Evolutionary conservation across 805 yeast genomes (phyloP), one percentile per base, ranked within the genome.

Genomic region (Kodamaea leandrae): DNA sequence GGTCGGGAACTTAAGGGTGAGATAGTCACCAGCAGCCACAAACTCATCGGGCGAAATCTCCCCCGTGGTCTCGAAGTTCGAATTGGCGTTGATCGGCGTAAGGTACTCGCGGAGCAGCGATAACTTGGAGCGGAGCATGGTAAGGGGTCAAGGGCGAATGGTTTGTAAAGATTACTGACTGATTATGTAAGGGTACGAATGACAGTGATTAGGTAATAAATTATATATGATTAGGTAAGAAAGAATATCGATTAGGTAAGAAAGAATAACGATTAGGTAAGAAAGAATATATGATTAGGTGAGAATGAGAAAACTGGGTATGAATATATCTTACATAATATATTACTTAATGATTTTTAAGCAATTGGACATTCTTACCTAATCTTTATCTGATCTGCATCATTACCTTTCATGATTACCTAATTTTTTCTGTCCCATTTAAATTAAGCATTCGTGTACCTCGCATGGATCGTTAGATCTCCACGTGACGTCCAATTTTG

Each of bases 1-100:
- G 1, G 98, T 93, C 2, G 99, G 98, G 60, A 93, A 93, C 70
- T 84, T 86, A 62, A 80, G 82, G 23, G 83, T 90, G 43, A 93
- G 67, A 61, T 88, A 93, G 60, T 93, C 97, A 16, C 99, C 99
- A 3, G 99, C 97, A 41, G 70, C 71, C 7, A 89, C 91, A 64
- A 93, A 93, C 61, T 93, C 99, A 40, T 87, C 96, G 1, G 99
- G 99, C 1, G 96, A 86, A 38, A 93, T 82, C 59, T 91, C 93
- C 3, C 99, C 99, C 0, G 96, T 86, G 36, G 74, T 65, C 41
- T 80, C 72, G 66, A 89, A 93, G 13, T 93, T 87, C 18, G 97
- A 89, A n/a, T 70, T 77, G 61, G 90, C 87, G 32, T 83, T 76
- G 2, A 91, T 82, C 1, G 99, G 99, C 2, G 99, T 91, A 41